Evolutionary conservation across 768 basidiomycete genomes (phyloP).

Genomic region (Lenzites betulinus): DNA sequence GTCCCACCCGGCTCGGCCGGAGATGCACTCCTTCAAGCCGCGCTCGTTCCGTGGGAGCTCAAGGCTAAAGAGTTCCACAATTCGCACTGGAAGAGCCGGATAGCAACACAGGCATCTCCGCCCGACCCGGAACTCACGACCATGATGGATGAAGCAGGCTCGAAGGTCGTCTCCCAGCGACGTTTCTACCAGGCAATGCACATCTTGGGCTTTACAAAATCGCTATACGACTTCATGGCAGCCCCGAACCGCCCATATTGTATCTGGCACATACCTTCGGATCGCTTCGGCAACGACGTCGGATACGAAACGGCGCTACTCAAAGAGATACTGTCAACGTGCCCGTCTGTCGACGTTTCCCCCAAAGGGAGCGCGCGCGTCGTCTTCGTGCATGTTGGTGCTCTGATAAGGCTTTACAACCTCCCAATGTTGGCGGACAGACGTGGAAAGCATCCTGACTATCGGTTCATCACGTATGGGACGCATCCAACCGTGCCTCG

Average conservation of each 20-base stretch:
- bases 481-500: constrained; percentile 55
- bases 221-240: constrained; percentile 49
- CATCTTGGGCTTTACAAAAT: constrained; percentile 46
- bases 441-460: constrained; percentile 43
- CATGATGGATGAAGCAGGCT: not conserved
- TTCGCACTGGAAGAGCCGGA: constrained; percentile 24
- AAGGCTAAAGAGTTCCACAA: constrained; percentile 36
- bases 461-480: constrained; percentile 71
- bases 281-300: constrained; percentile 31
- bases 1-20: constrained; percentile 42
- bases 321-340: constrained; percentile 45
- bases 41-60: constrained; percentile 51
- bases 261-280: constrained; percentile 47
- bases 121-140: constrained; percentile 22
- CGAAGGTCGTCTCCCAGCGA: constrained; percentile 11
- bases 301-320: constrained; percentile 49
- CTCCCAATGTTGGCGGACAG: constrained; percentile 53
- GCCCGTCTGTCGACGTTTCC: constrained; percentile 41
- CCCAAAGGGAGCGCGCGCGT: constrained; percentile 45
- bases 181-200: constrained; percentile 42
- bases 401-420: constrained; percentile 49
- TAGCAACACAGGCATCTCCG: constrained; percentile 8
- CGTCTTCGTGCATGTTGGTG: constrained; percentile 68
- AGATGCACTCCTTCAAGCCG: constrained; percentile 39
- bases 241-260: constrained; percentile 42